These are phyloP conservation scores for Juncus inflexus DNA, from an alignment of 176 grass and related monocot species.

Conservation along the genomic window DNA sequence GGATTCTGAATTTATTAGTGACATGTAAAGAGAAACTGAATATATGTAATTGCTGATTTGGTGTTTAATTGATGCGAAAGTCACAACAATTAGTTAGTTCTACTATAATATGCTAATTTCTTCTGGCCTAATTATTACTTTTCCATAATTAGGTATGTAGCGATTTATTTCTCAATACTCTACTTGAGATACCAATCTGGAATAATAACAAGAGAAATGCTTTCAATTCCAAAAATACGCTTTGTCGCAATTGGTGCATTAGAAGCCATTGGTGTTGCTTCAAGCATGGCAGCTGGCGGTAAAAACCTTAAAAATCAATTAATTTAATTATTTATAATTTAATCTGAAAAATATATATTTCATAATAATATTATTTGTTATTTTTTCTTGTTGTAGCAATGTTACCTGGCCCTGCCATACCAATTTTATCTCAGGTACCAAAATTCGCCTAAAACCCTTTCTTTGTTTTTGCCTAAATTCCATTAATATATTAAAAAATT, in stretches of 20 bases:
- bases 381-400: constrained; percentile 49
- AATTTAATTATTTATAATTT: not conserved
- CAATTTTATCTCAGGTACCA: constrained; percentile 88
- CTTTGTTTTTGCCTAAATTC: not conserved
- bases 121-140: too few species aligned
- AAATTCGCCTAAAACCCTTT: constrained; percentile 11
- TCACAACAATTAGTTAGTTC: not conserved
- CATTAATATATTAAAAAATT: constrained; percentile 2
- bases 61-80: not conserved
- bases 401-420: constrained; percentile 88
- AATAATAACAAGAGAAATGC: constrained; percentile 67
- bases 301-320: not conserved
- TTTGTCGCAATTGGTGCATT: constrained; percentile 67
- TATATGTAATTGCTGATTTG: not conserved
- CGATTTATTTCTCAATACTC: constrained; percentile 76
- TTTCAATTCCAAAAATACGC: constrained; percentile 48
- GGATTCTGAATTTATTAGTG: not conserved
- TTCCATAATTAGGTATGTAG: constrained; percentile 44
- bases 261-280: constrained; percentile 81
- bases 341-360: not conserved
- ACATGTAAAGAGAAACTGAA: not conserved
- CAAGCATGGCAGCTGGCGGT: constrained; percentile 89
- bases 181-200: constrained; percentile 47
- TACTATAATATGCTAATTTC: too few species aligned
- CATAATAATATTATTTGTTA: constrained; percentile 10